A percentile compares a stretch with the other conserved stretches of the same genome.
Conservation (phyloP, 768 basidiomycete species). For the Russula sp. region DNA sequence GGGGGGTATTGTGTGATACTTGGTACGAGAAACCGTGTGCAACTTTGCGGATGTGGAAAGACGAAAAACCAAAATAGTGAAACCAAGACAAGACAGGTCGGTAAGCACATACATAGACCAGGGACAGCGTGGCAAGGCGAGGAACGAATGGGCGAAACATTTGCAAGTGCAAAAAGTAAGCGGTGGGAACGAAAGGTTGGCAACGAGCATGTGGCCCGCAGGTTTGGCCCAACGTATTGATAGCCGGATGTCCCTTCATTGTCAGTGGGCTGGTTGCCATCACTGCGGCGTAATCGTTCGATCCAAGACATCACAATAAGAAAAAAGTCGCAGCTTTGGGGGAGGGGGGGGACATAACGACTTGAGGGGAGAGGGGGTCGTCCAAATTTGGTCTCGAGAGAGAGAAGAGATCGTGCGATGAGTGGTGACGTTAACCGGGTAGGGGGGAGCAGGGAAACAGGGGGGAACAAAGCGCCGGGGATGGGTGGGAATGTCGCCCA, state of each 20-base stretch:
- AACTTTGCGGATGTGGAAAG: background rate
- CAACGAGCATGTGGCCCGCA: background rate
- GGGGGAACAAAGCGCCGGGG: background rate
- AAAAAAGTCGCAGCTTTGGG: background rate
- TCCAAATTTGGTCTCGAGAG: conserved; percentile 4
- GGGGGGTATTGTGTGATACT: conserved; percentile 6
- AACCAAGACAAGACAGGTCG: background rate
- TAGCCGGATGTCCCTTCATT: background rate
- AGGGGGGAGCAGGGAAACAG: background rate
- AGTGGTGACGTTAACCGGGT: background rate
- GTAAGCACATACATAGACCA: conserved; percentile 4
- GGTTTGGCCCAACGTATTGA: background rate
- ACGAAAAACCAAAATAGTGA: conserved; percentile 1
- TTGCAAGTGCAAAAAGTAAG: background rate
- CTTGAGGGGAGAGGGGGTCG: background rate
- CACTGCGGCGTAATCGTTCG: background rate
- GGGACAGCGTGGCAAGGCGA: background rate
- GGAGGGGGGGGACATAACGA: background rate
- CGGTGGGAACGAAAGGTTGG: background rate
- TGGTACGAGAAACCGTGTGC: background rate
- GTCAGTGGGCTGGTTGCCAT: background rate
- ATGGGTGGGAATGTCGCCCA: background rate
- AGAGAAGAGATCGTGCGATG: background rate
- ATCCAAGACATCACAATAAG: background rate
- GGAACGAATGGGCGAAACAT: background rate